These are phyloP conservation scores for Gastrodia elata DNA, from an alignment of 106 monocot species.

Conservation along the genomic window DNA sequence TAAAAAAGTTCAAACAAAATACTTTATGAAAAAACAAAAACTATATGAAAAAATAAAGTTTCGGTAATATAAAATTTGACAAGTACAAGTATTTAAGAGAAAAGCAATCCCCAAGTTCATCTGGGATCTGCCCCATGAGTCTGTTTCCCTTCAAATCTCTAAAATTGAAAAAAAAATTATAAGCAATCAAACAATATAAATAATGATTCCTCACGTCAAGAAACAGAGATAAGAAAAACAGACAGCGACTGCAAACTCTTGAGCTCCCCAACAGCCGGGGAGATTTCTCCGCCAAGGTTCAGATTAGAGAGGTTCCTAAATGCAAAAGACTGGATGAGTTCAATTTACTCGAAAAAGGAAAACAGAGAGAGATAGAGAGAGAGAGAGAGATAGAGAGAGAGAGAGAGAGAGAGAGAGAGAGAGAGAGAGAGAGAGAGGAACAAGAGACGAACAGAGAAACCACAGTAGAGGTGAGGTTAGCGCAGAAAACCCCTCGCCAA, in stretches of 20 bases:
- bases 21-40: neutral
- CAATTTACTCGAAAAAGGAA: neutral
- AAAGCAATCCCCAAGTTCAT: constrained; percentile 86
- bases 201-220: neutral
- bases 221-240: neutral
- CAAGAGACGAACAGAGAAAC: constrained; percentile 45
- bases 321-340: too few species aligned
- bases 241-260: constrained; percentile 72
- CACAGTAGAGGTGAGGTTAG: constrained; percentile 48
- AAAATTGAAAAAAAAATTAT: constrained; percentile 11
- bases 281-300: constrained; percentile 90
- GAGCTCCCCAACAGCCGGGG: constrained; percentile 68
- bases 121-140: constrained; percentile 84
- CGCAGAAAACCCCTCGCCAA: constrained; percentile 82
- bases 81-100: constrained; percentile 81
- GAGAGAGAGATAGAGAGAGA: constrained; percentile 33
- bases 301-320: constrained; percentile 86
- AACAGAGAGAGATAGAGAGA: neutral
- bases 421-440: neutral
- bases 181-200: neutral
- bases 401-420: constrained; percentile 9
- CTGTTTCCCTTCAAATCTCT: constrained; percentile 90
- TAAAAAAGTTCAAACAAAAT: neutral
- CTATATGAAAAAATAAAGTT: neutral
- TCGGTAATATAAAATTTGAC: constrained; percentile 1